These are phyloP conservation scores for Asparagopsis taxiformis DNA, from an alignment of 31 red algal species.

Conservation along the genomic window DNA sequence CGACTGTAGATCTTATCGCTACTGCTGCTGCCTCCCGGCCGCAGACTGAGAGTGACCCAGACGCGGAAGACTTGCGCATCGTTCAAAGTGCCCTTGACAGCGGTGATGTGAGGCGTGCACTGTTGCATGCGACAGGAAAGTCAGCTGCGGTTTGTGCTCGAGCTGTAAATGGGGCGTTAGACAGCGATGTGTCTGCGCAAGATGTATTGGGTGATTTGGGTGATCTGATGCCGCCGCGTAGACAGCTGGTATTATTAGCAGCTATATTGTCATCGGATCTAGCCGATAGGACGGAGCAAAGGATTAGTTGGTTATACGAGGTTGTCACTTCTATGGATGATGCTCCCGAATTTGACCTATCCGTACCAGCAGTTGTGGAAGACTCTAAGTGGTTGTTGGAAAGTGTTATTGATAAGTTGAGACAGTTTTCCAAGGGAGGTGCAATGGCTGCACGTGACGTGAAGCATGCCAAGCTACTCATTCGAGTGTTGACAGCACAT, in stretches of 20 bases:
- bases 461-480: slow-evolving; percentile 55
- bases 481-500: slow-evolving; percentile 40
- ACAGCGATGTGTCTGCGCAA: slow-evolving; percentile 26
- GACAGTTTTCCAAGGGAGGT: slow-evolving; percentile 40
- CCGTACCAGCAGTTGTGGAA: slow-evolving; percentile 2
- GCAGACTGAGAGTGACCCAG: slow-evolving; percentile 1
- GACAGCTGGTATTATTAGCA: slow-evolving; percentile 15
- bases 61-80: slow-evolving; percentile 20
- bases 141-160: slow-evolving; percentile 24
- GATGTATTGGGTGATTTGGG: slow-evolving; percentile 29
- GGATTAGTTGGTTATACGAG: slow-evolving; percentile 55
- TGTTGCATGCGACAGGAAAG: slow-evolving; percentile 19
- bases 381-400: slow-evolving; percentile 9
- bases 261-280: slow-evolving; percentile 54
- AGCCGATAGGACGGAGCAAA: slow-evolving; percentile 41
- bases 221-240: slow-evolving; percentile 17
- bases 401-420: slow-evolving; percentile 32
- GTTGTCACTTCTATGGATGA: slow-evolving; percentile 58
- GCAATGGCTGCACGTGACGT: slow-evolving; percentile 12
- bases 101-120: slow-evolving; percentile 27
- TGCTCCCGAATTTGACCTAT: slow-evolving; percentile 11
- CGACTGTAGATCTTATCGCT: neutral
- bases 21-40: slow-evolving; percentile 15
- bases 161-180: slow-evolving; percentile 51
- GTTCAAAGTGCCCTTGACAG: slow-evolving; percentile 44